Evolutionary conservation across 1,284 basidiomycete genomes (phyloP).

Genomic region (Volvariella volvacea): DNA sequence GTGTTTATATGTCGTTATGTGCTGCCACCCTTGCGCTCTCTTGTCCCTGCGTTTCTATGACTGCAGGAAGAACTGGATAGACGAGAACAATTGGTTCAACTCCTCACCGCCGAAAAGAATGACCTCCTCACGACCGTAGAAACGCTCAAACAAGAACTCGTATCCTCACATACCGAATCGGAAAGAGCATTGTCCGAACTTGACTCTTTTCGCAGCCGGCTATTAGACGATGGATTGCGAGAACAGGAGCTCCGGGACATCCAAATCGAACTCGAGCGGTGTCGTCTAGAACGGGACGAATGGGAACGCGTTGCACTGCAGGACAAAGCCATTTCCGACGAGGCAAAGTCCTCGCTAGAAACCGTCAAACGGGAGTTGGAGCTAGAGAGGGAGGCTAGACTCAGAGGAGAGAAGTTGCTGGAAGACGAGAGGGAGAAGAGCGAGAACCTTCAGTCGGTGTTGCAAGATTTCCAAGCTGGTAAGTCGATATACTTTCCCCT

Average conservation of each 20-base stretch:
- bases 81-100: conserved; percentile 74
- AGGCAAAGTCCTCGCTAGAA: conserved; percentile 50
- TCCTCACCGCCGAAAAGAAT: conserved; percentile 70
- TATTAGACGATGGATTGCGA: conserved; percentile 50
- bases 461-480: conserved; percentile 95
- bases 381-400: conserved; percentile 50
- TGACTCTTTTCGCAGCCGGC: conserved; percentile 54
- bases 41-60: conserved; percentile 3
- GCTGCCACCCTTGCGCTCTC: no score
- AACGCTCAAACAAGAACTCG: conserved; percentile 74
- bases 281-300: conserved; percentile 81
- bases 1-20: no score
- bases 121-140: conserved; percentile 65
- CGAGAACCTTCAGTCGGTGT: conserved; percentile 82
- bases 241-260: conserved; percentile 79
- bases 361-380: conserved; percentile 62
- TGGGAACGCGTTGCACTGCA: conserved; percentile 77
- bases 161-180: conserved; percentile 67
- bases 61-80: conserved; percentile 92
- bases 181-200: conserved; percentile 67
- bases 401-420: conserved; percentile 48
- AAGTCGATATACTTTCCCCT: conserved; percentile 21
- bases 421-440: conserved; percentile 73
- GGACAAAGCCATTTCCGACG: conserved; percentile 70
- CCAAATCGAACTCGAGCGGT: conserved; percentile 78